phyloP scores from a whole-genome alignment of 2,329 filamentous ascomycete species.

The Monascus ruber region DNA sequence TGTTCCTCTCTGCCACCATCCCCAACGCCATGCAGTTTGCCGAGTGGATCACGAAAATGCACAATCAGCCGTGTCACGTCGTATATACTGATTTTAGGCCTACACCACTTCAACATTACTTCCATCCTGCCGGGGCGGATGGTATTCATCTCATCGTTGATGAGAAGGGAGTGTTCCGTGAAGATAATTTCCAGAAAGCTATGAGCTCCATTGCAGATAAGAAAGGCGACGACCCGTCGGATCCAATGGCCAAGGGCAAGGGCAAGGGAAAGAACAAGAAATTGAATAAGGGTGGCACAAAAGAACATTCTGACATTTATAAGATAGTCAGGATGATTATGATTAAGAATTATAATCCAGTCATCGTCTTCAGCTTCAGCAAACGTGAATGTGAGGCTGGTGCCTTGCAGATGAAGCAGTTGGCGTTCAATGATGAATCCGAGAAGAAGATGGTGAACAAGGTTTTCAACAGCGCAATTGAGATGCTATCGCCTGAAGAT shows the following conservation, averaged over 20 bases:
- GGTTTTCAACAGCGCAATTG: slow-evolving; percentile 87
- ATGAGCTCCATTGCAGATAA: slow-evolving; percentile 84
- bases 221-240: slow-evolving; percentile 71
- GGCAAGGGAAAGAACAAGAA: slow-evolving; percentile 89
- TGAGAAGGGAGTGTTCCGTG: slow-evolving; percentile 90
- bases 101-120: slow-evolving; percentile 93
- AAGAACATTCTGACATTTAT: slow-evolving; percentile 70
- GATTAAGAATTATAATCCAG: slow-evolving; percentile 91
- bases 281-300: slow-evolving; percentile 70
- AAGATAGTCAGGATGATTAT: slow-evolving; percentile 99
- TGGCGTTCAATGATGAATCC: slow-evolving; percentile 91
- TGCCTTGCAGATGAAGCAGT: slow-evolving; percentile 71
- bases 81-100: slow-evolving; percentile 98
- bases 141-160: slow-evolving; percentile 93
- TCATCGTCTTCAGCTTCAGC: slow-evolving; percentile 99
- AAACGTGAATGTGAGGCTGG: slow-evolving; percentile 91
- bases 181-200: slow-evolving; percentile 94
- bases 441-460: slow-evolving; percentile 91
- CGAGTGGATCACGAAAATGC: slow-evolving; percentile 97
- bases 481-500: slow-evolving; percentile 85
- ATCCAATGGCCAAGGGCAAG: slow-evolving; percentile 67
- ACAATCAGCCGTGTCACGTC: slow-evolving; percentile 94
- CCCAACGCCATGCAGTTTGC: slow-evolving; percentile 99
- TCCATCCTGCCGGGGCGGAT: slow-evolving; percentile 84
- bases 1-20: slow-evolving; percentile 95